Base-by-base conservation (phyloP, 1,284 basidiomycete species). In the Ceratobasidium sp. region DNA sequence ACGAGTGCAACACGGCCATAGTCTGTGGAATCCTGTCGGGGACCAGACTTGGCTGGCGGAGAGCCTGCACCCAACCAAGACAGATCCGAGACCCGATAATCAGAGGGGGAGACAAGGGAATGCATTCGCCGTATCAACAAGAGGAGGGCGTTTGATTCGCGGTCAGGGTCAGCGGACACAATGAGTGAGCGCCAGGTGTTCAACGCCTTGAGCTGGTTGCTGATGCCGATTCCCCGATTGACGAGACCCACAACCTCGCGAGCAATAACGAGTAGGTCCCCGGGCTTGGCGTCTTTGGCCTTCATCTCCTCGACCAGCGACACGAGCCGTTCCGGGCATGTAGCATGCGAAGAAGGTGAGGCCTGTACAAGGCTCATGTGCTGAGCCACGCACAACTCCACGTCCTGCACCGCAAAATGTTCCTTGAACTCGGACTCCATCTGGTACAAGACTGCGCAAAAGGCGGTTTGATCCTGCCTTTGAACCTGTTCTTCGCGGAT, bases 361-460 rank as follows among this genome's bases (percentile, higher is more conserved):
- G 14, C 41, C 29, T 51, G 62, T 1, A 64, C 43, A 22, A 64
- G 62, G 8, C 46, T 51, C 43, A 34, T 27, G 31, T 64, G 62
- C 46, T 51, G 62, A 48, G 43, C 46, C 16, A 64, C 16, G 24
- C 43, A 49, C 14, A 64, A 19, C 8, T 64, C 62, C 9, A 49
- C 29, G 24, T 64, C 62, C 14, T 29, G 16, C 22, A 64, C n/a
- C 14, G 27, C 16, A 8, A 9, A n/a, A 11, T 9, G 29, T 13
- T 64, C 9, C n/a, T n/a, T 31, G 19, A 49, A 64, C 14, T 64
- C 62, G 1, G 62, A 27, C 29, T 64, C 62, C 62, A 64, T 64
- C 29, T 48, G 39, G 27, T 43, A n/a, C 11, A 64, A 27, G 19
- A 64, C 62, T 29, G 24, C 29, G 22, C 62, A 64, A 29, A 27